Conservation (phyloP, 2,329 filamentous ascomycete species). For the Aspergillus pseudonomiae region DNA sequence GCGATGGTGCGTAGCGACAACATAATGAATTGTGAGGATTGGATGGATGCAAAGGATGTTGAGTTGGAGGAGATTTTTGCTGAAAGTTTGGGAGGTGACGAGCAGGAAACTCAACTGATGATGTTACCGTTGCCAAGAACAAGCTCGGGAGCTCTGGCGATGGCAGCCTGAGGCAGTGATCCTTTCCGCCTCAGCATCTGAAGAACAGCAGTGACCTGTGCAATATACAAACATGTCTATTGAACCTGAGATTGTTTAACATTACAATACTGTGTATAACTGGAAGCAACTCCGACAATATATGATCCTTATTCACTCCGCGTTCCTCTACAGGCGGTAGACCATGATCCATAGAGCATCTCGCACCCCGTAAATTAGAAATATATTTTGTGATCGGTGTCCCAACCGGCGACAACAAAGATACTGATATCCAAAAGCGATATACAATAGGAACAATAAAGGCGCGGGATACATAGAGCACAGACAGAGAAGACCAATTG, state of each 20-base stretch:
- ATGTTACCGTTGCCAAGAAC: slow-evolving; percentile 11
- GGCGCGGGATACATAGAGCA: no score
- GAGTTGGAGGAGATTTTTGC: slow-evolving; percentile 7
- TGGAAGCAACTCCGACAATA: no score
- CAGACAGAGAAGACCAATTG: no score
- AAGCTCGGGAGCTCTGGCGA: not conserved
- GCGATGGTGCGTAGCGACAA: slow-evolving; percentile 68
- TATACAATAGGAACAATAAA: no score
- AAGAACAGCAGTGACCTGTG: no score
- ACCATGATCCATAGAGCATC: not conserved
- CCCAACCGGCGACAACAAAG: no score
- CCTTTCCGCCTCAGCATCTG: not conserved
- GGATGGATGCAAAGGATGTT: slow-evolving; percentile 5
- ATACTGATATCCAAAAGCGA: no score
- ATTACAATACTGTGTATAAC: no score
- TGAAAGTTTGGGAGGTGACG: slow-evolving; percentile 16
- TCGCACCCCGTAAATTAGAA: not conserved
- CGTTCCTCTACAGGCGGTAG: not conserved
- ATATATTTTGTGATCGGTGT: not conserved
- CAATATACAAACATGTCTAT: no score
- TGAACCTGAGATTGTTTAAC: no score
- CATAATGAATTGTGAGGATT: slow-evolving; percentile 52
- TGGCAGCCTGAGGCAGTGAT: not conserved
- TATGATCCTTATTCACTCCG: not conserved
- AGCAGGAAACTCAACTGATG: slow-evolving; percentile 24